Evolutionary conservation across 306 rosid species (phyloP), one percentile per base, ranked within the genome.

Genomic region (Cicer chorassanicum): DNA sequence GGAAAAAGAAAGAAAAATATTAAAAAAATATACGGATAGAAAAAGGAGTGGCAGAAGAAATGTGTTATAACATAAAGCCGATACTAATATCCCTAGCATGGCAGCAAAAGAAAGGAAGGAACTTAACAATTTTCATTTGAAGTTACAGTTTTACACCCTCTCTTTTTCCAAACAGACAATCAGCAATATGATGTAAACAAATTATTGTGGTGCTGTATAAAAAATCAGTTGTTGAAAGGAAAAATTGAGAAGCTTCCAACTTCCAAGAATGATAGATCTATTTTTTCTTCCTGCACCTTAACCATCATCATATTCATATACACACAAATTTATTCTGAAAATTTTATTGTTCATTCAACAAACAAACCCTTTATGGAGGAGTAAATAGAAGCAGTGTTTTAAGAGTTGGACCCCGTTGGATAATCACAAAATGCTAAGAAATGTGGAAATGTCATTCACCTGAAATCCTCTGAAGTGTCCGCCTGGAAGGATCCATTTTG

Each of bases 401-500:
- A 43, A 51, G 55, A 75, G 36, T 46, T 9, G 60, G 68, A 50
- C 4, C 29, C 29, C 43, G 7, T 38, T 6, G 42, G 49, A 24
- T 24, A 24, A 48, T 71, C 48, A 63, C 42, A 59, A 80, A 36
- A 73, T 74, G 55, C 6, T 13, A 68, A n/a, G 24, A 73, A 55
- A 78, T 46, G 65, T 38, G 44, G 53, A 81, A 55, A 46, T 66
- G 29, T n/a, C 66, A 56, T 39, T 63, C 82, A 92, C 96, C 92
- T 90, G 91, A 83, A 81, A 92, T 87, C 82, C 94, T 88, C 78
- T 90, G 88, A 76, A 92, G 96, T 53, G 96, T 88, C 84, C 87
- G 86, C 85, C 88, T 89, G 14, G 98, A 88, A 76, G 94, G 85
- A 81, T 92, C 96, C 98, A 92, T 90, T 82, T 79, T 87, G 81